A percentile compares a stretch with the other conserved stretches of the same genome.
Evolutionary conservation across 257 asterid species (phyloP).

Genomic region (Agastache rugosa): DNA sequence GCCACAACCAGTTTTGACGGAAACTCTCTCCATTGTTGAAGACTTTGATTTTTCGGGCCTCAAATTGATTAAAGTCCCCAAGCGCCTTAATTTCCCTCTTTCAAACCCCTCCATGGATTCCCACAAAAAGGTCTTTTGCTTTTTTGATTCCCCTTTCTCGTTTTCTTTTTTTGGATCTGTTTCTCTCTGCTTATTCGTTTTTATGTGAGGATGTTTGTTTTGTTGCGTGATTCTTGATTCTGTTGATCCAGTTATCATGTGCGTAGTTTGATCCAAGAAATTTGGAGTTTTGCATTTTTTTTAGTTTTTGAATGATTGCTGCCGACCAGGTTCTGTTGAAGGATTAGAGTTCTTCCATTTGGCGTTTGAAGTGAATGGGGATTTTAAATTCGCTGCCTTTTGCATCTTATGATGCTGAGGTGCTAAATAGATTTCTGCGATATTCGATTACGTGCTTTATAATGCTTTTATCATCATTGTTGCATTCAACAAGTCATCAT

Average conservation of each 20-base stretch:
- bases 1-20: conserved; percentile 31
- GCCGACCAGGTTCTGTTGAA: neutral
- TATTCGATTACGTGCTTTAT: conserved; percentile 4
- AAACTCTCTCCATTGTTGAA: conserved; percentile 46
- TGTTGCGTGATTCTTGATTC: neutral
- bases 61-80: conserved; percentile 66
- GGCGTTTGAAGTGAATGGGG: conserved; percentile 29
- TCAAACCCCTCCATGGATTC: conserved; percentile 68
- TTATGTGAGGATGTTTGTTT: neutral
- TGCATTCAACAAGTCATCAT: neutral
- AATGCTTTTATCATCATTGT: neutral
- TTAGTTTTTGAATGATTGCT: conserved; percentile 6
- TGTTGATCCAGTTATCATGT: conserved; percentile 1
- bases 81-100: conserved; percentile 55
- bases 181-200: conserved; percentile 5
- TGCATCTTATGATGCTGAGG: conserved; percentile 27
- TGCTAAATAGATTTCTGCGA: conserved; percentile 12
- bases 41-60: conserved; percentile 79
- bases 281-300: neutral
- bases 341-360: conserved; percentile 9
- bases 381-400: conserved; percentile 16
- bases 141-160: neutral
- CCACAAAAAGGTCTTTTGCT: conserved; percentile 61
- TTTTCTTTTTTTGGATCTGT: conserved; percentile 27
- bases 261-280: conserved; percentile 33